Evolutionary conservation across 2,329 filamentous ascomycete genomes (phyloP).

Genomic region (Zasmidium citrigriseum): DNA sequence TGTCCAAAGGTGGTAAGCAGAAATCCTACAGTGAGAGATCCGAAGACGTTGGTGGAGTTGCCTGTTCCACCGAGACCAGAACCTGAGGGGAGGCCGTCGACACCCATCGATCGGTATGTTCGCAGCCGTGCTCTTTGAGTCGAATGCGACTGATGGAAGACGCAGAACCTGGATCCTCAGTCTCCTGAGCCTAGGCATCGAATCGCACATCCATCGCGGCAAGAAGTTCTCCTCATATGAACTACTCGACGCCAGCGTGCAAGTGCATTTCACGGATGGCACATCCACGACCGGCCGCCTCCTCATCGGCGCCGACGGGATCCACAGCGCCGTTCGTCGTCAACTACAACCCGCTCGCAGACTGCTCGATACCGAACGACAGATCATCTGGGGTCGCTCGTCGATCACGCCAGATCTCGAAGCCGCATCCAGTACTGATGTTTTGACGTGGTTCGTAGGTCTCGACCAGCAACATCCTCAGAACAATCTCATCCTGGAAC

Average conservation of each 20-base stretch:
- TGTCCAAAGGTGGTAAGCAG: neutral
- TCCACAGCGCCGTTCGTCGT: neutral
- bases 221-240: slow-evolving; percentile 12
- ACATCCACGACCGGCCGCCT: slow-evolving; percentile 17
- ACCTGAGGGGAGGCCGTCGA: neutral
- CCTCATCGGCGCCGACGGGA: slow-evolving; percentile 28
- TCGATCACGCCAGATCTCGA: neutral
- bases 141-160: slow-evolving; percentile 8
- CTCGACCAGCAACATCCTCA: neutral
- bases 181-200: neutral
- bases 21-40: neutral
- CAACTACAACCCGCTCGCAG: neutral
- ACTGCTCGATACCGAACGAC: neutral
- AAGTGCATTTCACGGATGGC: slow-evolving; percentile 19
- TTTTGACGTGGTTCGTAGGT: neutral
- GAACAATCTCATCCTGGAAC: neutral
- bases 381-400: neutral
- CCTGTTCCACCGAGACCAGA: neutral
- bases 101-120: slow-evolving; percentile 1
- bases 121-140: neutral
- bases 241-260: neutral
- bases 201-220: neutral
- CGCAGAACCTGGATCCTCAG: slow-evolving; percentile 11
- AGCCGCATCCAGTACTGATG: neutral
- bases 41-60: neutral